These are phyloP conservation scores for Flammula alnicola DNA, from an alignment of 1,284 basidiomycete genomes.

Conservation along the genomic window DNA sequence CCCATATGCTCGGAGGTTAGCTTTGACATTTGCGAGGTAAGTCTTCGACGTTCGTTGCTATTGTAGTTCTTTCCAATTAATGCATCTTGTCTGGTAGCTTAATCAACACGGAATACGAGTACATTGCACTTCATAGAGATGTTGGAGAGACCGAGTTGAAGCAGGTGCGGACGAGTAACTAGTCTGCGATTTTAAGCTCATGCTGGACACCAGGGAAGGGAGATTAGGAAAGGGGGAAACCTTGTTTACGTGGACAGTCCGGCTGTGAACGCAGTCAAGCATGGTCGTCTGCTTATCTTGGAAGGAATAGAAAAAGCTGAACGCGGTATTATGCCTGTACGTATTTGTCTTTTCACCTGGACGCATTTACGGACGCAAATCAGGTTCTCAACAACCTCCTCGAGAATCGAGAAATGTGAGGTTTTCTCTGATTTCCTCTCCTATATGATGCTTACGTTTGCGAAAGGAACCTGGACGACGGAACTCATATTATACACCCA, in stretches of 20 bases:
- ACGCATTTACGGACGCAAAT: neutral
- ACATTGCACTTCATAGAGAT: slow-evolving; percentile 66
- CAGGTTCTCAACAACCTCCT: slow-evolving; percentile 68
- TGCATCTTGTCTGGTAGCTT: slow-evolving; percentile 40
- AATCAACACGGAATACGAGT: slow-evolving; percentile 69
- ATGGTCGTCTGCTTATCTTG: slow-evolving; percentile 65
- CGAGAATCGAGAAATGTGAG: slow-evolving; percentile 70
- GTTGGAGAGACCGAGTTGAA: slow-evolving; percentile 74
- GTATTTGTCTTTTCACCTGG: slow-evolving; percentile 16
- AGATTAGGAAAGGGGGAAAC: slow-evolving; percentile 62
- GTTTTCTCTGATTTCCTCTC: neutral
- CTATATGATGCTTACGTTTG: neutral
- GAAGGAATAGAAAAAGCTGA: slow-evolving; percentile 75
- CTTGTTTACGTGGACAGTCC: slow-evolving; percentile 68
- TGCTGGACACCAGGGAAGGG: slow-evolving; percentile 53
- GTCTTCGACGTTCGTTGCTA: slow-evolving; percentile 16
- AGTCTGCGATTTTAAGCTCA: neutral
- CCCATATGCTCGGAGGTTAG: slow-evolving; percentile 63
- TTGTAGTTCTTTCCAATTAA: too few relatives aligned
- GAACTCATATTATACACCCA: slow-evolving; percentile 73
- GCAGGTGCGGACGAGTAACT: slow-evolving; percentile 47
- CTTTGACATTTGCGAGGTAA: slow-evolving; percentile 66
- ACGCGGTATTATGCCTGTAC: slow-evolving; percentile 60
- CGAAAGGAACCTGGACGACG: slow-evolving; percentile 68
- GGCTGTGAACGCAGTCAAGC: slow-evolving; percentile 67